Conservation (phyloP, 805 yeast species). For the Myxozyma nipponensis region DNA sequence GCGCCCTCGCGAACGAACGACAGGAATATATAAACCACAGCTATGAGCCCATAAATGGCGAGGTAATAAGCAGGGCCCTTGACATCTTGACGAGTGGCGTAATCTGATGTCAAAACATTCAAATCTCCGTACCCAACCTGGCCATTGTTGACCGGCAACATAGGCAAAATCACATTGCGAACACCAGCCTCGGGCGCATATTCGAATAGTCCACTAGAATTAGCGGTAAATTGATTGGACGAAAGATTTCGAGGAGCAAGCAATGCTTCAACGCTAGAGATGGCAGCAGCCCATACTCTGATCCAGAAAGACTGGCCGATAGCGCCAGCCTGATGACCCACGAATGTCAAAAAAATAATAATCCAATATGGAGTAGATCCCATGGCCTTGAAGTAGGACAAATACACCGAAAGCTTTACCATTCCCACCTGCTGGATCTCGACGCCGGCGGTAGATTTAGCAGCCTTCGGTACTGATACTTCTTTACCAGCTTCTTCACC, state of each 20-base stretch:
- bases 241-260: background rate
- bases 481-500: constrained; percentile 76
- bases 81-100: background rate
- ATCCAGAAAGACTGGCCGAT: constrained; percentile 88
- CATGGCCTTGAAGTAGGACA: constrained; percentile 59
- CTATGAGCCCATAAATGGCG: constrained; percentile 64
- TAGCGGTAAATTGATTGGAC: background rate
- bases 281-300: constrained; percentile 63
- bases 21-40: constrained; percentile 51
- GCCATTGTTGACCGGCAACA: background rate
- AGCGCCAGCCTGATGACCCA: constrained; percentile 55
- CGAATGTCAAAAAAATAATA: constrained; percentile 46
- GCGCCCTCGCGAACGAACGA: constrained; percentile 48
- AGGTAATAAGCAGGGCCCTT: constrained; percentile 51
- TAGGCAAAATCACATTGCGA: constrained; percentile 10
- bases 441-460: constrained; percentile 33
- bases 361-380: constrained; percentile 61
- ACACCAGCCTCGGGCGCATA: constrained; percentile 14
- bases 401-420: constrained; percentile 68
- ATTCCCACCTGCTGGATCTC: constrained; percentile 84
- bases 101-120: background rate
- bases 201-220: constrained; percentile 4
- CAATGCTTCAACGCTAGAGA: constrained; percentile 8
- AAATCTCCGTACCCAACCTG: background rate
- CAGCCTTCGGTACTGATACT: constrained; percentile 77